Percentiles rank a stretch among this genome's conserved stretches.
Conservation (phyloP, 1,139 yeast species). For the Suhomyces coccinellae region DNA sequence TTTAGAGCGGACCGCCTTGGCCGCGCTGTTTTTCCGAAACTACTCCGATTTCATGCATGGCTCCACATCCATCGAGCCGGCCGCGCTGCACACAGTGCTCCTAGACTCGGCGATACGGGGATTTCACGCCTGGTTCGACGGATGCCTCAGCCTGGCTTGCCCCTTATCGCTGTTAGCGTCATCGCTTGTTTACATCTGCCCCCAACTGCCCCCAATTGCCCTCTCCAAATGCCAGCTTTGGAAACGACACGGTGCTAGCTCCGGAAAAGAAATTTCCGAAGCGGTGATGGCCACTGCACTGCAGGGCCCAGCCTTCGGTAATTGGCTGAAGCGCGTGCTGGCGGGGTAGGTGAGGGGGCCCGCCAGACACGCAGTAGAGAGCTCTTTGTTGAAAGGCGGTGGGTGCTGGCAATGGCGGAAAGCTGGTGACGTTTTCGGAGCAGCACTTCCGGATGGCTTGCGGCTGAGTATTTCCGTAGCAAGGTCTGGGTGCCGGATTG, state of each 20-base stretch:
- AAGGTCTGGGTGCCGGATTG: not conserved
- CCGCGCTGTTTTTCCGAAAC: conserved; percentile 7
- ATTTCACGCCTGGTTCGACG: no score
- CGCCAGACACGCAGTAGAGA: not conserved
- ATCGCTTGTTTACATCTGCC: no score
- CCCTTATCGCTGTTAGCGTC: no score
- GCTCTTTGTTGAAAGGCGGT: not conserved
- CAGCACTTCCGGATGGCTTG: not conserved
- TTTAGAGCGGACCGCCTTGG: conserved; percentile 8
- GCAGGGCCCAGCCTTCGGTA: not conserved
- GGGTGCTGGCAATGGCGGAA: not conserved
- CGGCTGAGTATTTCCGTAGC: not conserved
- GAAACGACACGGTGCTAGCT: no score
- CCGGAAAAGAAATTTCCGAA: conserved; percentile 1
- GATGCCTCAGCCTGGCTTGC: no score
- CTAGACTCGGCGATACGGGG: not conserved
- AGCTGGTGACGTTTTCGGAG: not conserved
- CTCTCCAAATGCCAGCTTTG: no score
- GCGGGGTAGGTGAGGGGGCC: conserved; percentile 3
- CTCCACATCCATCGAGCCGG: conserved; percentile 5
- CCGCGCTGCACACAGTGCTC: not conserved
- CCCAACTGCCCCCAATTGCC: no score
- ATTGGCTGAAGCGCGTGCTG: conserved; percentile 1
- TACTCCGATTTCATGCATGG: conserved; percentile 4
- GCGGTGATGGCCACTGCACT: not conserved